Conservation (phyloP, 345 rosid genomes). For the Arabis alpina region DNA sequence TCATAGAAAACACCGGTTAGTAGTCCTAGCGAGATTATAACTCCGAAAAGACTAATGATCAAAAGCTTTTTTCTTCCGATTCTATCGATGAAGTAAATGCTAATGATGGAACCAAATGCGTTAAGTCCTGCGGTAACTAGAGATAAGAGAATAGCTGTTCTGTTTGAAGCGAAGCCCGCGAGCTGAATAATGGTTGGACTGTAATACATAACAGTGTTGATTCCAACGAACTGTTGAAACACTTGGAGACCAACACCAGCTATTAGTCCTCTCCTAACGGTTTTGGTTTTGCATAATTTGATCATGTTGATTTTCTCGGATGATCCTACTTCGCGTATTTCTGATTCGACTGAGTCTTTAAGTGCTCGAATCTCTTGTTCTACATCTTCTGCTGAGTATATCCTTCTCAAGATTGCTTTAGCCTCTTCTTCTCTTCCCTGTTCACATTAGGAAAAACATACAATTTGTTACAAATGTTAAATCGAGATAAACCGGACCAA, state of each 20-base stretch:
- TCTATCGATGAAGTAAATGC: slow-evolving; percentile 77
- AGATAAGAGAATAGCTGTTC: slow-evolving; percentile 77
- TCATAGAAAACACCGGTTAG: slow-evolving; percentile 69
- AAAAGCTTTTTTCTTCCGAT: slow-evolving; percentile 83
- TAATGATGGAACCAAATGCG: slow-evolving; percentile 67
- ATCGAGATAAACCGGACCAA: neutral
- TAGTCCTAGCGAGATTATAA: slow-evolving; percentile 60
- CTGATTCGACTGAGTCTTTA: slow-evolving; percentile 68
- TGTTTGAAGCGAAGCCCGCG: slow-evolving; percentile 86
- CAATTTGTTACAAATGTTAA: neutral
- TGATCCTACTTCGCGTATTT: slow-evolving; percentile 57
- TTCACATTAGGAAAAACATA: neutral
- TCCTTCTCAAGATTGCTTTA: slow-evolving; percentile 56
- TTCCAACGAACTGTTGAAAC: slow-evolving; percentile 90
- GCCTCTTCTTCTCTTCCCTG: slow-evolving; percentile 90
- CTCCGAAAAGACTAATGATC: slow-evolving; percentile 65
- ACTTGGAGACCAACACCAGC: slow-evolving; percentile 91
- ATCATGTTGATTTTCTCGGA: slow-evolving; percentile 58
- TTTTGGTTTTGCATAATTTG: slow-evolving; percentile 58
- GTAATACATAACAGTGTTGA: slow-evolving; percentile 92
- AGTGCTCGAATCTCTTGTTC: slow-evolving; percentile 68
- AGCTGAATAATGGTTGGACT: slow-evolving; percentile 84
- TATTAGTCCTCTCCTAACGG: slow-evolving; percentile 75
- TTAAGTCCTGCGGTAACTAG: slow-evolving; percentile 76
- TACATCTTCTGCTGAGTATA: slow-evolving; percentile 61